Evolutionary conservation across 805 yeast species (phyloP), one percentile per base, ranked within the genome.

Genomic region (Lachancea mirantina): DNA sequence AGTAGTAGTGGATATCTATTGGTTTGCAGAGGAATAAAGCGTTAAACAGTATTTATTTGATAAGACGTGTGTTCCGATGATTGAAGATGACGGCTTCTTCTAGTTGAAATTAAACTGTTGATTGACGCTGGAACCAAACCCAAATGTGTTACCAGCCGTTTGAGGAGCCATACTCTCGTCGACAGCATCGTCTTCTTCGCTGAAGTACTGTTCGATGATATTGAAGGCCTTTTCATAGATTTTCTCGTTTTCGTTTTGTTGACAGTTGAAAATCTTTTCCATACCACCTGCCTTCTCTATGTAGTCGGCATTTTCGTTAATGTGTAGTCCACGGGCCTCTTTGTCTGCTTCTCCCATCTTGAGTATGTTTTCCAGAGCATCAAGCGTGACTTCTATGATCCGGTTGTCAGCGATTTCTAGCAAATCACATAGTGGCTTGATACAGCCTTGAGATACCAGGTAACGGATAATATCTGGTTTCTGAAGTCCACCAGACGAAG

Each of bases 211-310:
- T 55, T 84, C 95, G 61, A 92, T 87, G 53, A 92, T 84, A 46
- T 68, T 68, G 66, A 74, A 92, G 20, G 97, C 94, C 66, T 87
- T 88, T 57, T 82, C 76, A 63, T 92, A 92, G 53, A 92, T 84
- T 55, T 80, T 84, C 57, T 89, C 94, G 62, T 89, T 92, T 53
- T 78, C 84, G 64, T 84, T 87, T 57, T 72, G 76, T 70, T 92
- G 98, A 58, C 95, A 83, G 41, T 84, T 85, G 61, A 82, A 81
- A 50, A 92, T 89, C 67, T 84, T 88, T 61, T 92, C 97, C 77
- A 87, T 81, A 42, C 98, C 98, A 50, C 96, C 97, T 26, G 96
- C 96, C 60, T 89, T 96, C 66, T 92, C 98, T 55, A 92, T 83
- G 64, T 64, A 85, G 42, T 87, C 72, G 17, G 97, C 95, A 56